These are phyloP conservation scores for Apiospora koreana DNA, from an alignment of 2,329 filamentous ascomycete species.

Conservation along the genomic window DNA sequence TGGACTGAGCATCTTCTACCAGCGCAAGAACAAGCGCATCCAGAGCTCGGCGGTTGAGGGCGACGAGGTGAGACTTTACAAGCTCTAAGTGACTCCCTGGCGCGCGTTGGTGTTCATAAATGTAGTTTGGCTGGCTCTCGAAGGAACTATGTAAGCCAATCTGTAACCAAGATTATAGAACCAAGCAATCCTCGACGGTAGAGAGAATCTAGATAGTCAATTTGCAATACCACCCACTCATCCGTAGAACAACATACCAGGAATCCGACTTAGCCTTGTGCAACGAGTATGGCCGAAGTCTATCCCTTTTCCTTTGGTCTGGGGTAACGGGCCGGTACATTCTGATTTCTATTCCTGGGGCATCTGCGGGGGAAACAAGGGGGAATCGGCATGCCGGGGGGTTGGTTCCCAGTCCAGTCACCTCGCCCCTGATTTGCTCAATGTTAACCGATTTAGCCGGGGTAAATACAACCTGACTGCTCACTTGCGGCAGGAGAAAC, in stretches of 20 bases:
- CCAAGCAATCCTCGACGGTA: not conserved
- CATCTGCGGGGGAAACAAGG: not conserved
- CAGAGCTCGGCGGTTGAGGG: constrained; percentile 30
- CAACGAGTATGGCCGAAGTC: not conserved
- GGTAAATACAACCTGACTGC: not conserved
- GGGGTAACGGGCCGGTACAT: not conserved
- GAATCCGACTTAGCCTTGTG: not conserved
- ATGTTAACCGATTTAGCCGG: not conserved
- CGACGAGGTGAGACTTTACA: constrained; percentile 41
- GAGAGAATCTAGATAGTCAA: not conserved
- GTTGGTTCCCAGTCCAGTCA: not conserved
- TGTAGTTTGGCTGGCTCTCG: not conserved
- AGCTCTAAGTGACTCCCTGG: constrained; percentile 23
- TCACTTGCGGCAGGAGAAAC: not conserved
- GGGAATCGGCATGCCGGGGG: not conserved
- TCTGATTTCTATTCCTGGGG: not conserved
- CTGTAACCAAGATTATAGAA: not conserved
- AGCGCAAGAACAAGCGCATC: constrained; percentile 41
- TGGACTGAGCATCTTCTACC: constrained; percentile 56
- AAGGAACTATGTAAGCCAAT: not conserved
- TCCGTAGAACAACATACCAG: not conserved
- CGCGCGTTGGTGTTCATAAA: too few relatives aligned
- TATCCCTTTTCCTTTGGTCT: not conserved
- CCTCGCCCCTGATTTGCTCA: not conserved
- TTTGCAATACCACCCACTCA: not conserved